Evolutionary conservation across 164 flowering plant species (phyloP).

Genomic region (Vitis labrusca): DNA sequence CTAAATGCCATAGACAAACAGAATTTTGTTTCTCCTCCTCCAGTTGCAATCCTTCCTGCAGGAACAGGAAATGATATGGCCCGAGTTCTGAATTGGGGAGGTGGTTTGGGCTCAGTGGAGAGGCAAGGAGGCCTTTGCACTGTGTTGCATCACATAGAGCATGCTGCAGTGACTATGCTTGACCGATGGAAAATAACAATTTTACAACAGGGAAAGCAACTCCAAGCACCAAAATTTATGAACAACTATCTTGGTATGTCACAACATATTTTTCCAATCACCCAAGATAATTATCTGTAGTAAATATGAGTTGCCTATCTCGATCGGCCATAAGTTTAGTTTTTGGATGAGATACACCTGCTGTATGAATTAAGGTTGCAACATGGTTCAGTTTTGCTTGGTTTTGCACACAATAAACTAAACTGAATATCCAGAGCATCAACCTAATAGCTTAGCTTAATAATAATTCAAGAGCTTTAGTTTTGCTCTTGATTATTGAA

Average conservation of each 20-base stretch:
- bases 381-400: not conserved
- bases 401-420: not conserved
- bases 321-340: not conserved
- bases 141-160: slow-evolving; percentile 78
- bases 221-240: slow-evolving; percentile 70
- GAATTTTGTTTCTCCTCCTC: slow-evolving; percentile 96
- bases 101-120: slow-evolving; percentile 93
- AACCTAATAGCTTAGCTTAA: not conserved
- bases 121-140: slow-evolving; percentile 95
- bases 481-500: too few species aligned
- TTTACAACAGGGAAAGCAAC: slow-evolving; percentile 60
- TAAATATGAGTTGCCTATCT: not conserved
- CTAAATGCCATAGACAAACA: slow-evolving; percentile 91
- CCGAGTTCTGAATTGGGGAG: slow-evolving; percentile 95
- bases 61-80: slow-evolving; percentile 99
- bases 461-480: too few species aligned
- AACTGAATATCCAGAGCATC: not conserved
- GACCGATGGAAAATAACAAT: slow-evolving; percentile 91
- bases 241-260: slow-evolving; percentile 91
- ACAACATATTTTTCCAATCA: not conserved
- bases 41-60: slow-evolving; percentile 98
- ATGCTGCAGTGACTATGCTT: slow-evolving; percentile 97
- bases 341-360: not conserved
- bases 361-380: not conserved
- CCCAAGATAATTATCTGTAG: not conserved